These are phyloP conservation scores for Flagelloscypha sp. DNA, from an alignment of 768 basidiomycete genomes.

Conservation along the genomic window DNA sequence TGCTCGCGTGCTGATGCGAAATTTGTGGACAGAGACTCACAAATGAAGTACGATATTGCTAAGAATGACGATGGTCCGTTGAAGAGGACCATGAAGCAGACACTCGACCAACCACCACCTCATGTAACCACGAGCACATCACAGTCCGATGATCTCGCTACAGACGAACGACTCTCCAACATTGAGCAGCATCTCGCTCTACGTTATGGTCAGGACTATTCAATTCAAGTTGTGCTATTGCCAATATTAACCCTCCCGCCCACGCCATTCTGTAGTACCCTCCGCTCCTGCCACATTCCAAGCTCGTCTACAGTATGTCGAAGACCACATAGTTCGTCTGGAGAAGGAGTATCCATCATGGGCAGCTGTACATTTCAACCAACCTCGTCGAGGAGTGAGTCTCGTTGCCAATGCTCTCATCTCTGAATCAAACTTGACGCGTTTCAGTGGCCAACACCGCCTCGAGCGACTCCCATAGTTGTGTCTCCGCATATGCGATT, in stretches of 20 bases:
- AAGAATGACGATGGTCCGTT: slow-evolving; percentile 77
- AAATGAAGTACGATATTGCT: slow-evolving; percentile 85
- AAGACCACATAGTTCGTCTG: slow-evolving; percentile 67
- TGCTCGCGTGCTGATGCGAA: slow-evolving; percentile 74
- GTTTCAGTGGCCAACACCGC: slow-evolving; percentile 75
- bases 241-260: not conserved
- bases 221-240: not conserved
- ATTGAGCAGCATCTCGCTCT: slow-evolving; percentile 67
- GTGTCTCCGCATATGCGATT: slow-evolving; percentile 56
- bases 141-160: slow-evolving; percentile 34
- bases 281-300: slow-evolving; percentile 58
- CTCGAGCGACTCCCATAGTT: slow-evolving; percentile 68
- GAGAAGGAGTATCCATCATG: slow-evolving; percentile 83
- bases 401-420: slow-evolving; percentile 1
- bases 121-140: not conserved
- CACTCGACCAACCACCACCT: slow-evolving; percentile 7
- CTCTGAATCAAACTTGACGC: not conserved
- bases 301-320: slow-evolving; percentile 58
- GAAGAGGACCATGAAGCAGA: slow-evolving; percentile 43
- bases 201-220: slow-evolving; percentile 49
- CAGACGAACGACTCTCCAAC: slow-evolving; percentile 56
- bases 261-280: slow-evolving; percentile 42
- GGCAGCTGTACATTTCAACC: slow-evolving; percentile 85
- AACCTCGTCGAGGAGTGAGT: slow-evolving; percentile 72
- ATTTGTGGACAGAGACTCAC: slow-evolving; percentile 59